Conservation (phyloP, 352 stramenopile species). For the Thalassiosira exigua region DNA sequence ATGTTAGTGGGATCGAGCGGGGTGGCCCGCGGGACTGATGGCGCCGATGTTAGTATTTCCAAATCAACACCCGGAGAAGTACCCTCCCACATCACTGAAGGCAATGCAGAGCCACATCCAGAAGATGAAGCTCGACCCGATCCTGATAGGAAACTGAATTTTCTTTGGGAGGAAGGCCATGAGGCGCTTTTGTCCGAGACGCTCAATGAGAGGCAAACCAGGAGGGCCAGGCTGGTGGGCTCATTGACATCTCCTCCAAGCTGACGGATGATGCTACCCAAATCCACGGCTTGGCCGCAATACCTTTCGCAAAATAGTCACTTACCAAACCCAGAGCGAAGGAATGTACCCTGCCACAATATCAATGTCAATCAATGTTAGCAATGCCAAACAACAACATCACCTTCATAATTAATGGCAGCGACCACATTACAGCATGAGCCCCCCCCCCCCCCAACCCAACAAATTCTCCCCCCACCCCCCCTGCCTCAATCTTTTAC, state of each 20-base stretch:
- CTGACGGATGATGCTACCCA: slow-evolving; percentile 48
- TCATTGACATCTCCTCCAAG: slow-evolving; percentile 55
- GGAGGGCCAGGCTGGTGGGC: slow-evolving; percentile 64
- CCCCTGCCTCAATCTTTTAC: too few relatives aligned
- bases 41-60: slow-evolving; percentile 88
- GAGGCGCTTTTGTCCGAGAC: slow-evolving; percentile 59
- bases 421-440: too few relatives aligned
- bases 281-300: background rate
- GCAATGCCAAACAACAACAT: too few relatives aligned
- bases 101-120: slow-evolving; percentile 88
- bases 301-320: background rate
- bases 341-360: slow-evolving; percentile 49
- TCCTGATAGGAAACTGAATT: slow-evolving; percentile 77
- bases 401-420: too few relatives aligned
- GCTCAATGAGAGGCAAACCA: slow-evolving; percentile 65
- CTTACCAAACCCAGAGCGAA: background rate
- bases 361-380: too few relatives aligned
- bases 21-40: slow-evolving; percentile 91
- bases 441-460: too few relatives aligned
- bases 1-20: slow-evolving; percentile 95
- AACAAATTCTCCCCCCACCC: too few relatives aligned
- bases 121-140: slow-evolving; percentile 86
- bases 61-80: slow-evolving; percentile 91
- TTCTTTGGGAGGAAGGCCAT: slow-evolving; percentile 56
- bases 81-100: slow-evolving; percentile 92